Evolutionary conservation across 345 rosid genomes (phyloP).

Genomic region (Kernera saxatilis): DNA sequence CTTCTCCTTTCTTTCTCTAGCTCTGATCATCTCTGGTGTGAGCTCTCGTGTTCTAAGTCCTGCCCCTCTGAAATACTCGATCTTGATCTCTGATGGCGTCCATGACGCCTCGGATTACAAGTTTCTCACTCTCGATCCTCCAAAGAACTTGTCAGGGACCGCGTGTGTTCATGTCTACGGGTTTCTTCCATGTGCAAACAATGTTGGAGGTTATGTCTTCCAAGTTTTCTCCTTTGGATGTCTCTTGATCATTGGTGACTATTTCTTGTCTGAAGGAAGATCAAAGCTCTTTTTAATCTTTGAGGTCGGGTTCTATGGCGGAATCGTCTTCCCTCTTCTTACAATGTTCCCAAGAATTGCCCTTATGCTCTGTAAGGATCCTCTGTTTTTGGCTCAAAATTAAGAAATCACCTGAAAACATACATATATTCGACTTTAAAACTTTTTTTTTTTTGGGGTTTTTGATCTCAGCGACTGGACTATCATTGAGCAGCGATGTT

Average conservation of each 20-base stretch:
- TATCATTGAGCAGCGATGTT: constrained; percentile 12
- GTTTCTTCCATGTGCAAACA: constrained; percentile 30
- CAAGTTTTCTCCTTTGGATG: constrained; percentile 22
- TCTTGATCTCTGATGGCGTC: constrained; percentile 15
- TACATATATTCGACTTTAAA: neutral
- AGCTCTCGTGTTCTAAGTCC: constrained; percentile 19
- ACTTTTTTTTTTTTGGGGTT: neutral
- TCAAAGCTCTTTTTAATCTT: constrained; percentile 18
- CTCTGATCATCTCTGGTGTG: neutral
- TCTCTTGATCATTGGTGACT: constrained; percentile 25
- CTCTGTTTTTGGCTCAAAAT: neutral
- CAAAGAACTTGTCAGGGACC: constrained; percentile 3
- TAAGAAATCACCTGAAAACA: neutral
- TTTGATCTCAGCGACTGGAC: constrained; percentile 16
- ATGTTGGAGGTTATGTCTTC: constrained; percentile 18
- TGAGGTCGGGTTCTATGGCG: constrained; percentile 24
- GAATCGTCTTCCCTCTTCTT: constrained; percentile 24
- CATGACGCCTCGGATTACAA: neutral
- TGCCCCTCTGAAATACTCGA: neutral
- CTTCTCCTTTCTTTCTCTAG: neutral
- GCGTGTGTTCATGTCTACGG: constrained; percentile 24
- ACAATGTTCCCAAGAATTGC: constrained; percentile 26
- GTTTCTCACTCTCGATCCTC: constrained; percentile 9
- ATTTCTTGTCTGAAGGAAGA: constrained; percentile 24
- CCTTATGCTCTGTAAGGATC: constrained; percentile 17